Base-by-base conservation (phyloP, 2,329 filamentous ascomycete genomes). In the Achaetomium macrosporum region DNA sequence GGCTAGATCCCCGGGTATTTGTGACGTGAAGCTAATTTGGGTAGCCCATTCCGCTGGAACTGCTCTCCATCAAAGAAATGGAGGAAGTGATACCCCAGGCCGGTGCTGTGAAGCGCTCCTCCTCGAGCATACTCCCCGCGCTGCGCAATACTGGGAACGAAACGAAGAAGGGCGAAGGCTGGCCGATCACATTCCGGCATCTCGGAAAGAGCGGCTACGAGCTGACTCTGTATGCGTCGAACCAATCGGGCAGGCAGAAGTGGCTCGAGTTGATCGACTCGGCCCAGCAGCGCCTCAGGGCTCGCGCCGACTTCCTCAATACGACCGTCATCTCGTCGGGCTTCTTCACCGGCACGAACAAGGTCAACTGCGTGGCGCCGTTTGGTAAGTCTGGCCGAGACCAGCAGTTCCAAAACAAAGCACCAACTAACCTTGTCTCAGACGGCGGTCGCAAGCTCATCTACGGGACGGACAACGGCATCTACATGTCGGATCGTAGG, bases 121-220 rank as follows among this genome's bases (percentile, higher is more conserved):
- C 92, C 1, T 93, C 90, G 2, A 92, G 90, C 67, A 76, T 97
- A 63, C 82, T 95, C 42, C 76, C 79, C 35, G 73, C 76, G 47
- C 72, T 79, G 42, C 70, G 77, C 44, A 70, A 71, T 51, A 73
- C 73, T 47, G 68, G 70, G 37, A 65, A 68, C 2, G 75, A 78
- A 42, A 80, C 85, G 60, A 83, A 79, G 66, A 81, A 80, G 61
- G 71, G 73, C 41, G 89, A 95, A 62, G 90, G 88, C 43, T 95
- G 89, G 73, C 93, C 93, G 0, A 95, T 99, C 56, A 97, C 92
- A 2, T 99, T 99, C 77, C 85, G 88, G 61, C 90, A 96, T 76
- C 79, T 99, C 55, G 93, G 93, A 45, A 96, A 95, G 71, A 91
- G 90, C 50, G 93, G 92, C 31, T 99, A 96, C 66, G 92, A 96